A percentile compares a stretch with the other conserved stretches of the same genome.
Evolutionary conservation across 805 yeast species (phyloP).

Genomic region (Maudiozyma turicensis): DNA sequence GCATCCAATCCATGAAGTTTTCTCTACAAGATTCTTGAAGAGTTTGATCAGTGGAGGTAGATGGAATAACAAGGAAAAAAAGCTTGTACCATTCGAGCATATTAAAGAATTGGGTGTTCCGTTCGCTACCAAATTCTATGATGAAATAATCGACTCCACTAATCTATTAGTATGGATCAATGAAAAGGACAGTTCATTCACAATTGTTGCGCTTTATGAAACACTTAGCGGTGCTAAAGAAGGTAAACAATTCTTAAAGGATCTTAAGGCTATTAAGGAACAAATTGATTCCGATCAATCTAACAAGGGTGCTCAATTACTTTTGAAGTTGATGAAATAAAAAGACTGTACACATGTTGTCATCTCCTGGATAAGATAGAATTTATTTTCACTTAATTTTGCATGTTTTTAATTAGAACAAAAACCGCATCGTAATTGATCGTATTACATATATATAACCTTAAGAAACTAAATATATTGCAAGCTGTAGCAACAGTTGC

Average conservation of each 20-base stretch:
- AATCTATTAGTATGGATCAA: slow-evolving; percentile 60
- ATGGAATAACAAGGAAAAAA: slow-evolving; percentile 59
- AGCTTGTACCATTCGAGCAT: slow-evolving; percentile 34
- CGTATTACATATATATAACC: not conserved
- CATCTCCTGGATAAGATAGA: not conserved
- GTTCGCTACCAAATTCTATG: slow-evolving; percentile 48
- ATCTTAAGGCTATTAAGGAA: slow-evolving; percentile 43
- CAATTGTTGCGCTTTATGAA: slow-evolving; percentile 72
- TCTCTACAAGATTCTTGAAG: slow-evolving; percentile 64
- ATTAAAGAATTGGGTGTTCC: slow-evolving; percentile 44
- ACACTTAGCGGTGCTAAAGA: slow-evolving; percentile 40
- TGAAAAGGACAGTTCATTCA: slow-evolving; percentile 62
- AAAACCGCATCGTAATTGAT: not conserved
- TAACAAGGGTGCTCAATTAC: slow-evolving; percentile 59
- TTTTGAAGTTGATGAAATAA: slow-evolving; percentile 31
- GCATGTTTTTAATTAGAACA: not conserved
- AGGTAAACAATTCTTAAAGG: slow-evolving; percentile 40
- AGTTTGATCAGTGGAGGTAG: slow-evolving; percentile 77
- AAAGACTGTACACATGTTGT: not conserved
- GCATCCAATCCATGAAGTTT: slow-evolving; percentile 64
- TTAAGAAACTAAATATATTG: too few species aligned
- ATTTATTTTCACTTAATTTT: not conserved
- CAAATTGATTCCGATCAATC: slow-evolving; percentile 31
- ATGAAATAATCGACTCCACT: slow-evolving; percentile 41
- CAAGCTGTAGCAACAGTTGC: too few species aligned